Evolutionary conservation across 768 basidiomycete species (phyloP).

Genomic region (Leccinum broughii): DNA sequence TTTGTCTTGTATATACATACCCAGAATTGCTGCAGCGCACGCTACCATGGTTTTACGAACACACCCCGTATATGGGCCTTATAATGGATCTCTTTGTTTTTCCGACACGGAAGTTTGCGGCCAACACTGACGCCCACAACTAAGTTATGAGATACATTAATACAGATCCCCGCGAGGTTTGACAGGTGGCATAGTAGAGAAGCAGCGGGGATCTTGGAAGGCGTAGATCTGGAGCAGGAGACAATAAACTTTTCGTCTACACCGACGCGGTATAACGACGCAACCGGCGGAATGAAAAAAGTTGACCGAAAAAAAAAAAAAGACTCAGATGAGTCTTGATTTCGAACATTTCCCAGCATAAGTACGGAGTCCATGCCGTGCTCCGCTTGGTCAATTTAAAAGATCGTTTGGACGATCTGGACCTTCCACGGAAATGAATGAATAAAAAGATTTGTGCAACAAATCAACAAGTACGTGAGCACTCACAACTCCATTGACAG

Average conservation of each 20-base stretch:
- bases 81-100: conserved; percentile 2
- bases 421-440: not conserved
- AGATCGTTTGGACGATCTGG: conserved; percentile 17
- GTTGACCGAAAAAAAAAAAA: not conserved
- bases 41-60: conserved; percentile 5
- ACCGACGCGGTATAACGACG: conserved; percentile 1
- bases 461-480: not conserved
- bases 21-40: conserved; percentile 8
- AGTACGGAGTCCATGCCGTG: conserved; percentile 2
- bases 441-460: not conserved
- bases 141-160: conserved; percentile 5
- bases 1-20: conserved; percentile 30
- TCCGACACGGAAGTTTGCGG: conserved; percentile 3
- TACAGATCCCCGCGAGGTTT: not conserved
- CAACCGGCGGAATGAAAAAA: not conserved
- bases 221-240: conserved; percentile 12
- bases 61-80: not conserved
- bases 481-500: conserved; percentile 17
- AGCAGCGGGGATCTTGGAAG: conserved; percentile 24
- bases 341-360: not conserved
- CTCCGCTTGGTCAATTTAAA: conserved; percentile 14
- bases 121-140: not conserved
- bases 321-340: not conserved
- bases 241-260: conserved; percentile 10
- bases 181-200: conserved; percentile 1